Evolutionary conservation across 305 asterid genomes (phyloP).

Genomic region (Rubia tinctorum): DNA sequence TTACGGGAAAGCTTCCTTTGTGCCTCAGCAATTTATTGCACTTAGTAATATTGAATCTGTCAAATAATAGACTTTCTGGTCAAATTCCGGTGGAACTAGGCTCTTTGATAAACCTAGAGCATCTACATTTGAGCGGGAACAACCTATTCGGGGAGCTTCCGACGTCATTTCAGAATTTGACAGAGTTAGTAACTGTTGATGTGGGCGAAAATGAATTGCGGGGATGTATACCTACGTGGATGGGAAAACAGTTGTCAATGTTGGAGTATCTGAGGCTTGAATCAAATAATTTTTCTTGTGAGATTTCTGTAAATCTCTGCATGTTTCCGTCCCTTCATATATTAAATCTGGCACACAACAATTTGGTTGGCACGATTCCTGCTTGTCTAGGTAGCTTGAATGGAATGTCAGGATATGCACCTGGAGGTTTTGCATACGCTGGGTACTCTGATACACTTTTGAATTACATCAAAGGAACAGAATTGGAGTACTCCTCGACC

Average conservation of each 20-base stretch:
- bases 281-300: not conserved
- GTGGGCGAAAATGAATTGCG: not conserved
- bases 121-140: not conserved
- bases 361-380: not conserved
- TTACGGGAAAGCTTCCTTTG: not conserved
- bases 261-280: not conserved
- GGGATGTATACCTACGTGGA: not conserved
- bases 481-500: not conserved
- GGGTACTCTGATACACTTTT: not conserved
- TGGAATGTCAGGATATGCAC: not conserved
- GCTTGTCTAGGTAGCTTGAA: not conserved
- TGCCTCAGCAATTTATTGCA: not conserved
- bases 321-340: not conserved
- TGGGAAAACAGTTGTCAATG: not conserved
- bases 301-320: not conserved
- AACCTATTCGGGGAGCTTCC: not conserved
- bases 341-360: not conserved
- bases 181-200: not conserved
- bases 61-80: not conserved
- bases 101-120: not conserved
- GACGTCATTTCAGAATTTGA: not conserved
- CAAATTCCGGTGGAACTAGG: not conserved
- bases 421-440: accelerated
- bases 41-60: not conserved
- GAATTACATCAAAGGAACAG: not conserved